phyloP scores from a whole-genome alignment of 1,284 basidiomycete genomes.

The Schizophyllum commune region DNA sequence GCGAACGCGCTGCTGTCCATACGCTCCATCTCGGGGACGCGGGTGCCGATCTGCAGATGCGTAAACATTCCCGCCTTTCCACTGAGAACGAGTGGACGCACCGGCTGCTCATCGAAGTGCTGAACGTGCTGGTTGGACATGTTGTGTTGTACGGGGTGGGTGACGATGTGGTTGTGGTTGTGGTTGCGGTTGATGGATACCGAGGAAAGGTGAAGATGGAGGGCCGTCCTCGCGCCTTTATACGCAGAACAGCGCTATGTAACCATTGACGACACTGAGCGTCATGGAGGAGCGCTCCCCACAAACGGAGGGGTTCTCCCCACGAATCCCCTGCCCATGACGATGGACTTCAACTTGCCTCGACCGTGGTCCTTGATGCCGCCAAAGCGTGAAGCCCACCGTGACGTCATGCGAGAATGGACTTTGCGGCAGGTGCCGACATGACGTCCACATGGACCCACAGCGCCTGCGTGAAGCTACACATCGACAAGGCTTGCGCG shows the following conservation, averaged over 20 bases:
- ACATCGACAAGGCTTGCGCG: too few species aligned
- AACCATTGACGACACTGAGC: too few species aligned
- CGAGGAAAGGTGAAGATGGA: neutral
- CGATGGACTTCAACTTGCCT: too few species aligned
- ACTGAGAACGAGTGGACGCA: neutral
- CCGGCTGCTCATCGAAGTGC: neutral
- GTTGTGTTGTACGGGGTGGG: neutral
- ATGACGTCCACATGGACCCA: too few species aligned
- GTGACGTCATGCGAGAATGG: too few species aligned
- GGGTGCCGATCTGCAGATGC: neutral
- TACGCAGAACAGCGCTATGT: neutral
- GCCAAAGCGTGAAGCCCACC: too few species aligned
- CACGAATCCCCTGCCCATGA: too few species aligned
- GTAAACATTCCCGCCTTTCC: neutral
- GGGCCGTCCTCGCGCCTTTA: neutral
- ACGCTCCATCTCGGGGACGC: neutral
- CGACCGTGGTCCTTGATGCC: too few species aligned
- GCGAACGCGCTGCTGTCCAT: neutral
- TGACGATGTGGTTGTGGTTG: neutral
- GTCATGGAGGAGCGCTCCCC: too few species aligned
- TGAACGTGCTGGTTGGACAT: neutral
- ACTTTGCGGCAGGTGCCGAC: too few species aligned
- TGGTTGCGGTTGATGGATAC: neutral
- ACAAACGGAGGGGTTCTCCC: too few species aligned
- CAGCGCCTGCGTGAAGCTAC: too few species aligned